These are phyloP conservation scores for Cruciata laevipes DNA, from an alignment of 257 asterid genomes.

Conservation along the genomic window DNA sequence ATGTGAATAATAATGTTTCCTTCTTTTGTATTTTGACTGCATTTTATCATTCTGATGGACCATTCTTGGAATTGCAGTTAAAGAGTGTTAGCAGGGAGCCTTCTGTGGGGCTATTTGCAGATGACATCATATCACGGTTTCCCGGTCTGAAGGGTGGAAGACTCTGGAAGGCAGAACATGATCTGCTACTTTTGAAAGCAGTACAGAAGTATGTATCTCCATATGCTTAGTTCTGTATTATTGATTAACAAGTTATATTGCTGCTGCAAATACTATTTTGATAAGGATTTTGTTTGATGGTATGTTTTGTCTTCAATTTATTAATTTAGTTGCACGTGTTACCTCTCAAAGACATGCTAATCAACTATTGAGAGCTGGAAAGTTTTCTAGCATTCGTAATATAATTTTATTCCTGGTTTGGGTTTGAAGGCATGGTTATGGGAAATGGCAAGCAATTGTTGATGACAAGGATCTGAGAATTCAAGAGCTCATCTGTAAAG, in stretches of 20 bases:
- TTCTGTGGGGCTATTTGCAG: constrained; percentile 53
- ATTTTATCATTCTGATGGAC: constrained; percentile 16
- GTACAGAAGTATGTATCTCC: constrained; percentile 54
- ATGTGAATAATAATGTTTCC: too few relatives aligned
- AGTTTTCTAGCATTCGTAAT: too few relatives aligned
- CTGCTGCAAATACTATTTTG: too few relatives aligned
- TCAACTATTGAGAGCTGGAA: not conserved
- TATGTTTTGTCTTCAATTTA: not conserved
- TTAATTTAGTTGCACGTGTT: not conserved
- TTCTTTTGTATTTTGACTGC: not conserved
- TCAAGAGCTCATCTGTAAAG: constrained; percentile 87
- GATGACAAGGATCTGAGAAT: constrained; percentile 84
- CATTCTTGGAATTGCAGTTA: constrained; percentile 44
- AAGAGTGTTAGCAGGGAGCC: constrained; percentile 35
- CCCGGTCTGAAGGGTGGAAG: constrained; percentile 84
- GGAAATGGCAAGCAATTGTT: constrained; percentile 96
- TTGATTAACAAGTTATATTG: not conserved
- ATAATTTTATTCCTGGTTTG: constrained; percentile 20
- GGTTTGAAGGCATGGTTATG: constrained; percentile 83
- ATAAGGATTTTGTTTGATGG: not conserved
- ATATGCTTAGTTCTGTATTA: not conserved
- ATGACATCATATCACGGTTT: constrained; percentile 58
- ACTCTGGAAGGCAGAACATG: constrained; percentile 85
- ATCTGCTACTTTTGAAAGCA: constrained; percentile 66
- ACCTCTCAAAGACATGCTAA: not conserved